Evolutionary conservation across 371 early-diverging fungal genomes (phyloP), one percentile per base, ranked within the genome.

Genomic region (Lichtheimia hyalospora): DNA sequence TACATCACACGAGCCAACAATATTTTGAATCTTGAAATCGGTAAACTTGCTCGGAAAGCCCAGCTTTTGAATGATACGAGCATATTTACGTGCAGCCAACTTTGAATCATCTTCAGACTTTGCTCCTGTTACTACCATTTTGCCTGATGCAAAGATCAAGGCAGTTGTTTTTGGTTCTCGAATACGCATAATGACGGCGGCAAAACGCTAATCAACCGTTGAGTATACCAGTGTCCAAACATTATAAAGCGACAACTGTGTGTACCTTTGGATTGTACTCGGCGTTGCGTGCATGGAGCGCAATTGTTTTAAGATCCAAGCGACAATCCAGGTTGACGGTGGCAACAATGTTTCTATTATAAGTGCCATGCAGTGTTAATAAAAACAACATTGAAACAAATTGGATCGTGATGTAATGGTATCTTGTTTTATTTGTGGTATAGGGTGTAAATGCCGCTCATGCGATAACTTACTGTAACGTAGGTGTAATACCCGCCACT

Each of bases 171-270:
- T 99, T 59, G 99, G 99, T 57, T 97, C 98, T 75, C 99, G 91
- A 68, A 99, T 99, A 71, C 99, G 89, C 99, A 99, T 99, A 69
- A 99, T 99, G 20, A 99, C 99, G 60, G 99, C 99, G 62, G 99
- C 99, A 80, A 99, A 99, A 75, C 99, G 97, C 96, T 96, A 81
- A 25, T 20, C 40, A 57, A 25, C 18, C 27, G 46, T 64, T 64
- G 42, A 64, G 64, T 54, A 34, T 34, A 34, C 34, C 49, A 50
- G 53, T 57, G 23, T 43, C 40, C 18, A 25, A 54, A 54, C 13
- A 61, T 34, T 10, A 34, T 34, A 6, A 34, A 8, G 53, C 28
- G 34, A 41, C 44, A 49, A 54, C 46, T 51, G 20, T 42, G 62
- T 63, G 25, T 85, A 96, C 96, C 93, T 99, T 99, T 68, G 99